A percentile compares a stretch with the other conserved stretches of the same genome.
Evolutionary conservation across 805 yeast species (phyloP).

Genomic region (Monosporozyma aquatica): DNA sequence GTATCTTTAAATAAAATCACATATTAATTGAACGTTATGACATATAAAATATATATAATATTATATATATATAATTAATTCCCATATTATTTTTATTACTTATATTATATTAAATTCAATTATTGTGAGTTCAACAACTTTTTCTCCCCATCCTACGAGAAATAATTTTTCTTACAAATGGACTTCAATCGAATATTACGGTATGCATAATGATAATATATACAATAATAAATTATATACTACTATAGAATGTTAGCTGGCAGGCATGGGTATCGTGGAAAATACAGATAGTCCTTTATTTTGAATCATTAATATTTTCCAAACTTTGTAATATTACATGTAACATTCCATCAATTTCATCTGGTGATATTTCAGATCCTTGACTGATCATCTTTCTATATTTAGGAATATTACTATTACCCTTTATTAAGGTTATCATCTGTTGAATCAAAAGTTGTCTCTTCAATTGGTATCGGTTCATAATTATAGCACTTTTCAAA

Average conservation of each 20-base stretch:
- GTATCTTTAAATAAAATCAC: neutral
- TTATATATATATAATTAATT: slow-evolving; percentile 1
- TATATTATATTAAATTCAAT: neutral
- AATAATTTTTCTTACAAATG: too few species aligned
- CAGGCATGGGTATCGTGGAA: too few species aligned
- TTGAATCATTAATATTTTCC: slow-evolving; percentile 1
- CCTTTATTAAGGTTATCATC: slow-evolving; percentile 29
- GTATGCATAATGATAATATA: too few species aligned
- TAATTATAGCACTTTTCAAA: slow-evolving; percentile 12
- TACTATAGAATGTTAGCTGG: too few species aligned
- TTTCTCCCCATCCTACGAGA: too few species aligned
- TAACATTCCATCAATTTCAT: slow-evolving; percentile 57
- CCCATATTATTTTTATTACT: neutral
- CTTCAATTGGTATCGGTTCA: slow-evolving; percentile 37
- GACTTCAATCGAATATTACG: too few species aligned
- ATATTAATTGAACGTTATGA: slow-evolving; percentile 1
- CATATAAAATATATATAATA: neutral
- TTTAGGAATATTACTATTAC: slow-evolving; percentile 49
- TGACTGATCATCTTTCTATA: slow-evolving; percentile 60
- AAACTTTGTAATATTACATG: slow-evolving; percentile 43
- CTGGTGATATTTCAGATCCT: slow-evolving; percentile 57
- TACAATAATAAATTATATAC: too few species aligned
- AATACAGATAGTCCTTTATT: neutral
- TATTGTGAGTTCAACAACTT: too few species aligned
- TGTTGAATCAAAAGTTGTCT: slow-evolving; percentile 32